phyloP scores from a whole-genome alignment of 345 rosid species.

The Garcia nutans region DNA sequence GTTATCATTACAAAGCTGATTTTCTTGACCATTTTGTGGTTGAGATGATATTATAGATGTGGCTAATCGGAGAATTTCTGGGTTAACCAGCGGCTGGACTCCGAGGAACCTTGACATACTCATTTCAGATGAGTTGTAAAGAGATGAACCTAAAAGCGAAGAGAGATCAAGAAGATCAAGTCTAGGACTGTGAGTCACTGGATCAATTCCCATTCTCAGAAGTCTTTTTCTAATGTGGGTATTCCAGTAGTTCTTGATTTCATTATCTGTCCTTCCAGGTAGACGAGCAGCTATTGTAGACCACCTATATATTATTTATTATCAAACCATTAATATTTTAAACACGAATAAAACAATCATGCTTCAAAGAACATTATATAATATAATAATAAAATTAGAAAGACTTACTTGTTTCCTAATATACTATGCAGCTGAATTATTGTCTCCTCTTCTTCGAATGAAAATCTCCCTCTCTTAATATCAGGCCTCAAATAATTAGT shows the following conservation, averaged over 20 bases:
- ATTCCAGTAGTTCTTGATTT: constrained; percentile 35
- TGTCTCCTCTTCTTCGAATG: constrained; percentile 32
- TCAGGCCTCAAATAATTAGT: constrained; percentile 32
- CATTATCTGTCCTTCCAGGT: constrained; percentile 31
- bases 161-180: constrained; percentile 30
- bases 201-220: constrained; percentile 30
- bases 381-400: background rate
- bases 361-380: background rate
- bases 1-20: constrained; percentile 33
- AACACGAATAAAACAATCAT: background rate
- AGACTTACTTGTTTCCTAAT: constrained; percentile 28
- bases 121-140: constrained; percentile 15
- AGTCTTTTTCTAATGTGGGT: constrained; percentile 31
- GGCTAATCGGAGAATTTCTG: constrained; percentile 44
- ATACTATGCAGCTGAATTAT: constrained; percentile 30
- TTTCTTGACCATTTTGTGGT: constrained; percentile 33
- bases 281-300: constrained; percentile 32
- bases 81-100: constrained; percentile 18
- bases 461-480: constrained; percentile 32
- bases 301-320: constrained; percentile 14
- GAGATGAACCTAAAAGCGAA: constrained; percentile 19
- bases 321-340: background rate
- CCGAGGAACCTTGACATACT: constrained; percentile 19
- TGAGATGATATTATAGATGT: constrained; percentile 39
- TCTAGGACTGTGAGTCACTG: constrained; percentile 28